Percentiles rank a stretch among this genome's conserved stretches.
These are phyloP conservation scores for Rhazya stricta DNA, from an alignment of 257 asterid species.

Conservation along the genomic window DNA sequence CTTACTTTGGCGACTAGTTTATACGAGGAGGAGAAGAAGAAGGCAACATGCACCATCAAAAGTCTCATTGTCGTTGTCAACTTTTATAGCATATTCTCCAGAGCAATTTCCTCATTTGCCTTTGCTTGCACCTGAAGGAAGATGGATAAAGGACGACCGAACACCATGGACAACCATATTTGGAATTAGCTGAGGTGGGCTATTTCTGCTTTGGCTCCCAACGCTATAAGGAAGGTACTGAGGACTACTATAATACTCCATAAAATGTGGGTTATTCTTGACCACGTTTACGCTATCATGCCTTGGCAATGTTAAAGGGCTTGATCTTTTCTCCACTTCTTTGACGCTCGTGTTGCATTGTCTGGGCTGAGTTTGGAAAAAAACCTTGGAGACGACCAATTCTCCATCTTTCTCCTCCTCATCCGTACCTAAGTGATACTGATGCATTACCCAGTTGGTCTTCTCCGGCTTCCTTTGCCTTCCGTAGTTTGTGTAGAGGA, in stretches of 20 bases:
- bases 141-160: constrained; percentile 51
- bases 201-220: constrained; percentile 36
- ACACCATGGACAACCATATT: constrained; percentile 52
- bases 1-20: not conserved
- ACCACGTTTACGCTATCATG: not conserved
- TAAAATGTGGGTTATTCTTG: constrained; percentile 22
- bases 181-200: constrained; percentile 42
- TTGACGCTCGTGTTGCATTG: constrained; percentile 50
- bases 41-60: not conserved
- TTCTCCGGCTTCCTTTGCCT: constrained; percentile 83
- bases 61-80: not conserved
- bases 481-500: constrained; percentile 87
- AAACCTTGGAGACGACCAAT: constrained; percentile 81
- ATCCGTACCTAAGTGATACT: constrained; percentile 72
- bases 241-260: constrained; percentile 38
- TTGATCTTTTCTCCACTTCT: constrained; percentile 20
- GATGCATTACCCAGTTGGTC: constrained; percentile 96
- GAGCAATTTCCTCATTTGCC: constrained; percentile 31
- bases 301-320: constrained; percentile 2
- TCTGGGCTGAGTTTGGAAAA: constrained; percentile 92
- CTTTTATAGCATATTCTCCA: not conserved
- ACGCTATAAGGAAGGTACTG: constrained; percentile 18
- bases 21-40: not conserved
- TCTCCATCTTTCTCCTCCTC: constrained; percentile 93
- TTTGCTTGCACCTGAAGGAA: constrained; percentile 65